phyloP scores from a whole-genome alignment of 768 basidiomycete species.

The Daedaleopsis nitida region DNA sequence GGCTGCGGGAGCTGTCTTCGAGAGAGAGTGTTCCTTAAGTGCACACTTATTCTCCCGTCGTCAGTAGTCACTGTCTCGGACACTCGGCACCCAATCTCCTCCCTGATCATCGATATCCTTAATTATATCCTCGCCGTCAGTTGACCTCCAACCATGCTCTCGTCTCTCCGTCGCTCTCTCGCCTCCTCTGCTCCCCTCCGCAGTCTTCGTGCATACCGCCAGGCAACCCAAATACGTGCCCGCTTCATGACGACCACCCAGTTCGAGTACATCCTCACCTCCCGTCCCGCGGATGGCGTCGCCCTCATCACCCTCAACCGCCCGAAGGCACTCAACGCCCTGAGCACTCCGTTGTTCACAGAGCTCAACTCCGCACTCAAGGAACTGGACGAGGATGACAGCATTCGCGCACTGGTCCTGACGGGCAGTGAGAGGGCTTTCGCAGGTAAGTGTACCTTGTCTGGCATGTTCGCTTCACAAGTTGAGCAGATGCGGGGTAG shows the following conservation, averaged over 20 bases:
- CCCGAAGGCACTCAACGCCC: constrained; percentile 88
- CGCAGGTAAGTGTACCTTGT: constrained; percentile 61
- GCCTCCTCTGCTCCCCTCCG: constrained; percentile 14
- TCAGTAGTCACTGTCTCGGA: too few relatives aligned
- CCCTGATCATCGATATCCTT: background rate
- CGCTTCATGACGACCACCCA: constrained; percentile 50
- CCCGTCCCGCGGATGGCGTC: constrained; percentile 67
- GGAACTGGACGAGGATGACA: constrained; percentile 68
- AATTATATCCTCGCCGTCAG: background rate
- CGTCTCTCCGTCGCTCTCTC: constrained; percentile 9
- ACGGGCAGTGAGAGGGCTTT: constrained; percentile 94
- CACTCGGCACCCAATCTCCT: background rate
- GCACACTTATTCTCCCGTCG: too few relatives aligned
- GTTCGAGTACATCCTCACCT: constrained; percentile 70
- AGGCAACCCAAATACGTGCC: constrained; percentile 10
- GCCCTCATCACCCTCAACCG: constrained; percentile 87
- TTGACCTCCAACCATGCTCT: background rate
- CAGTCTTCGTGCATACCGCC: constrained; percentile 8
- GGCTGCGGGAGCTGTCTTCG: too few relatives aligned
- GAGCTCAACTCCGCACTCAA: constrained; percentile 81
- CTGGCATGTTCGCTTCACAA: background rate
- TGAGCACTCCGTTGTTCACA: constrained; percentile 75
- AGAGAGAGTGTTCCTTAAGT: too few relatives aligned
- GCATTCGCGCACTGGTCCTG: constrained; percentile 82
- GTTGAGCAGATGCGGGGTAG: constrained; percentile 39